Percentiles rank a stretch among this genome's conserved stretches.
phyloP scores from a whole-genome alignment of 176 grass and related monocot genomes.

The Cenchrus americanus region DNA sequence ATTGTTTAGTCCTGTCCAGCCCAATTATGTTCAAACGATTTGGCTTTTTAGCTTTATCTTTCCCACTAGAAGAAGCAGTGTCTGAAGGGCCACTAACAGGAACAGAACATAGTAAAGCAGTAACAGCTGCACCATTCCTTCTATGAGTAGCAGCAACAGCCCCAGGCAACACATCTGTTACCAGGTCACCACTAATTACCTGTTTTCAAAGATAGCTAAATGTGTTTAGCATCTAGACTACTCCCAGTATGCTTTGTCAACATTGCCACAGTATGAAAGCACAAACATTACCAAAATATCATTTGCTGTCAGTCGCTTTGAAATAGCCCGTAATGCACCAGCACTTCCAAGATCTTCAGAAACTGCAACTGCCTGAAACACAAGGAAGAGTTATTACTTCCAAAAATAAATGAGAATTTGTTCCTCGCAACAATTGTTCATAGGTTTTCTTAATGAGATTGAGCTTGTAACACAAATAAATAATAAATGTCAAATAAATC shows the following conservation, averaged over 20 bases:
- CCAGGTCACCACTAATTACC: slow-evolving; percentile 88
- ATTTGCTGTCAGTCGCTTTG: slow-evolving; percentile 67
- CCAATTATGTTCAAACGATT: slow-evolving; percentile 79
- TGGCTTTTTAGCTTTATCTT: slow-evolving; percentile 97
- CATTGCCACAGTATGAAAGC: slow-evolving; percentile 13
- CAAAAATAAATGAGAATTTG: slow-evolving; percentile 25
- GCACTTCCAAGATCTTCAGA: slow-evolving; percentile 90
- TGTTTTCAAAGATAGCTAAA: slow-evolving; percentile 39
- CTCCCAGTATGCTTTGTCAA: not conserved
- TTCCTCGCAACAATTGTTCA: not conserved
- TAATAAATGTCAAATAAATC: slow-evolving; percentile 19
- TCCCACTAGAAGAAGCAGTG: slow-evolving; percentile 73
- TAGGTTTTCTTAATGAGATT: not conserved
- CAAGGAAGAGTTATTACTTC: slow-evolving; percentile 19
- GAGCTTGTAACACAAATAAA: not conserved
- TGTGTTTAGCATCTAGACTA: slow-evolving; percentile 33
- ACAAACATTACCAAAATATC: slow-evolving; percentile 83
- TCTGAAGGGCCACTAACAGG: slow-evolving; percentile 87
- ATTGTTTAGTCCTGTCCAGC: slow-evolving; percentile 82
- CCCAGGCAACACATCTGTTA: slow-evolving; percentile 89
- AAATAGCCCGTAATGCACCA: slow-evolving; percentile 79
- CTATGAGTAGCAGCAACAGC: slow-evolving; percentile 93
- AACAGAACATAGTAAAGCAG: slow-evolving; percentile 78
- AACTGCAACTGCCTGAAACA: slow-evolving; percentile 70
- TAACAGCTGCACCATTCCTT: slow-evolving; percentile 89